A percentile compares a stretch with the other conserved stretches of the same genome.
These are phyloP conservation scores for Stachybotrys chlorohalonatus DNA, from an alignment of 2,329 filamentous ascomycete genomes.

Conservation along the genomic window DNA sequence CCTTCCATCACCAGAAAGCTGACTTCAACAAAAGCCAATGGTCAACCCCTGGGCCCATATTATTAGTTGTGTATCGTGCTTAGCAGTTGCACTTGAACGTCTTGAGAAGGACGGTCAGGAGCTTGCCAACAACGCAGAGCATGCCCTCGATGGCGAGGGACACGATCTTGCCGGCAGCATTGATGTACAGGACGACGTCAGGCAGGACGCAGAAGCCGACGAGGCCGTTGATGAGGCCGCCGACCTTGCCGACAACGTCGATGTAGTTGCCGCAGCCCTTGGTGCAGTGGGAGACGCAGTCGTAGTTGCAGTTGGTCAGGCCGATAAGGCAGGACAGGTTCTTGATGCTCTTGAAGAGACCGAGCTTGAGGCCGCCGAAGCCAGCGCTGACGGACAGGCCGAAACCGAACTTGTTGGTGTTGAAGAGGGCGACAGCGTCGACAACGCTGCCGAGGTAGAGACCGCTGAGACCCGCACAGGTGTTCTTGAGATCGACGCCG, in stretches of 20 bases:
- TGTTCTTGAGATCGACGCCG: conserved; percentile 20
- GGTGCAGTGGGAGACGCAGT: conserved; percentile 28
- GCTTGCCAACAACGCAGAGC: conserved; percentile 22
- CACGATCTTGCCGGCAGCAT: conserved; percentile 14
- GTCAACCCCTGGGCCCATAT: neutral
- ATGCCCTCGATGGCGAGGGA: conserved; percentile 18
- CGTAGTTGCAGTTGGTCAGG: conserved; percentile 21
- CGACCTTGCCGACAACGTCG: conserved; percentile 14
- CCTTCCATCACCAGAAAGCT: neutral
- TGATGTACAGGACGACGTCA: conserved; percentile 18
- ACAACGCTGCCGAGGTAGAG: conserved; percentile 21
- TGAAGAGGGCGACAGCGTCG: conserved; percentile 26
- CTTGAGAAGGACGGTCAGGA: conserved; percentile 17
- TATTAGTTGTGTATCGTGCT: conserved; percentile 5
- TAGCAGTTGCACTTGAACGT: conserved; percentile 24
- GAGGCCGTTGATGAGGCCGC: conserved; percentile 16
- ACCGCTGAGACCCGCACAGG: conserved; percentile 19
- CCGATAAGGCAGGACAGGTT: conserved; percentile 19
- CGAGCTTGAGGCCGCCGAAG: conserved; percentile 13
- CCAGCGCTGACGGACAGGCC: conserved; percentile 14
- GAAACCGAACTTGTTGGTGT: conserved; percentile 23
- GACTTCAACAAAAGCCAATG: neutral
- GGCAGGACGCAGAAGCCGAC: conserved; percentile 22
- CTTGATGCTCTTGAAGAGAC: conserved; percentile 14
- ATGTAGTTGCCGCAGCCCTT: conserved; percentile 29